Base-by-base conservation (phyloP, 2,329 filamentous ascomycete species). In the Xylaria arbuscula region DNA sequence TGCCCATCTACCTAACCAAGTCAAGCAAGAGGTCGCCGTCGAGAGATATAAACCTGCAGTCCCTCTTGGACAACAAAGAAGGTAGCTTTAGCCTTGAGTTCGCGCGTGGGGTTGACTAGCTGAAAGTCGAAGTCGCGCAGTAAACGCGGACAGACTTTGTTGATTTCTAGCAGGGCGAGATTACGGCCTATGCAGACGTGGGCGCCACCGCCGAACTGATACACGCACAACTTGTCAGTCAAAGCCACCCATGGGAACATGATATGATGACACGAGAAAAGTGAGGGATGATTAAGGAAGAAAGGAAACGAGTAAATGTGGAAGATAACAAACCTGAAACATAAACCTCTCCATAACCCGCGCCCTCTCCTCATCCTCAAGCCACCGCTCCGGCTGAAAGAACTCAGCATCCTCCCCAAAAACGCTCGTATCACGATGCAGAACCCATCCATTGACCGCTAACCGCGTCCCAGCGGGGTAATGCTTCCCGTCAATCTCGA, bases 51-150 rank as follows among this genome's bases (percentile, higher is more conserved):
- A 56, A 88, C 86, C 56, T 87, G 81, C 68, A 89, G 73, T 0
- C 87, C 87, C 58, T 84, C 80, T 75, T 89, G 87, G 10, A 88
- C 86, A 10, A 89, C 87, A 72, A 89, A 89, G 76, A 88, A 89
- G 3, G 85, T 87, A 22, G 86, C 83, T 62, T 85, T 83, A n/a
- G 85, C 84, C 67, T 81, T 82, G 71, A 88, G 79, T 60, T 83
- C 81, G 50, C 83, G 80, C 10, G 81, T 80, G 0, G 85, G 85
- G 66, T 85, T 80, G n/a, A 83, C 81, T 32, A 88, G 79, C 74
- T 85, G 79, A 69, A 89, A 84, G 53, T 85, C 79, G 72, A 84
- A 89, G 68, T 87, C 83, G n/a, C 85, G 77, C 69, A 87, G 76
- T 32, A 89, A 78, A 42, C 85, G 83, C 4, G 86, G 86, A 42